Evolutionary conservation across 2,329 filamentous ascomycete species (phyloP).

Genomic region (Mycocentrospora acerina): DNA sequence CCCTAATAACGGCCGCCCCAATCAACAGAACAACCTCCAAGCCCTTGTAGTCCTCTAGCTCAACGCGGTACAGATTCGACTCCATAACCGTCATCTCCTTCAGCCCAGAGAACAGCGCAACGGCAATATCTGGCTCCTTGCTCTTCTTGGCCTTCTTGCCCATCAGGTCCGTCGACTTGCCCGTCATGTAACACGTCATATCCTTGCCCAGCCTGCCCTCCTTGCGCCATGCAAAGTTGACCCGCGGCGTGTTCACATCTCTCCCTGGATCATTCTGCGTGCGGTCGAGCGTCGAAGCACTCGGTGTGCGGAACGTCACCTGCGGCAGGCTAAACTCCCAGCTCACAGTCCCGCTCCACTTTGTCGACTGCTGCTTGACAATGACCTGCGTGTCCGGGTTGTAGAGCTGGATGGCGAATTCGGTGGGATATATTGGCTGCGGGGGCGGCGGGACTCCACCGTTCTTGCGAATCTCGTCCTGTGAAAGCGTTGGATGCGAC

Average conservation of each 20-base stretch:
- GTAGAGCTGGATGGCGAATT: conserved; percentile 86
- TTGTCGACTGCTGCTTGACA: conserved; percentile 70
- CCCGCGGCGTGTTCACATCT: conserved; percentile 62
- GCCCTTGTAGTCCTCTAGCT: conserved; percentile 92
- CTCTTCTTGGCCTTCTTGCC: conserved; percentile 66
- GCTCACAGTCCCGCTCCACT: conserved; percentile 75
- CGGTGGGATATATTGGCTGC: conserved; percentile 71
- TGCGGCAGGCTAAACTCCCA: conserved; percentile 96
- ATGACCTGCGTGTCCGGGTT: conserved; percentile 84
- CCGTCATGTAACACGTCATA: conserved; percentile 83
- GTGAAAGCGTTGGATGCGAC: conserved; percentile 77
- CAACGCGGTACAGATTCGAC: conserved; percentile 84
- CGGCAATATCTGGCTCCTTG: conserved; percentile 91
- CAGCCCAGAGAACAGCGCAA: conserved; percentile 75
- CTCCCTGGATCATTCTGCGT: conserved; percentile 63
- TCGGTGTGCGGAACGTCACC: conserved; percentile 79
- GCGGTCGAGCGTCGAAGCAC: conserved; percentile 74
- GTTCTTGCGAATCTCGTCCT: conserved; percentile 73
- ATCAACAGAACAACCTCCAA: conserved; percentile 77
- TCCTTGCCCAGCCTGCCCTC: conserved; percentile 85
- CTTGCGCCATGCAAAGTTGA: conserved; percentile 85
- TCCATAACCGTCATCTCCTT: conserved; percentile 88
- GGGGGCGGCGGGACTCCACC: conserved; percentile 66
- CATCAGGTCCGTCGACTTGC: conserved; percentile 66
- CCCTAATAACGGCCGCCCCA: conserved; percentile 61